phyloP scores from a whole-genome alignment of 2,329 filamentous ascomycete genomes.

The Fusarium sp. region DNA sequence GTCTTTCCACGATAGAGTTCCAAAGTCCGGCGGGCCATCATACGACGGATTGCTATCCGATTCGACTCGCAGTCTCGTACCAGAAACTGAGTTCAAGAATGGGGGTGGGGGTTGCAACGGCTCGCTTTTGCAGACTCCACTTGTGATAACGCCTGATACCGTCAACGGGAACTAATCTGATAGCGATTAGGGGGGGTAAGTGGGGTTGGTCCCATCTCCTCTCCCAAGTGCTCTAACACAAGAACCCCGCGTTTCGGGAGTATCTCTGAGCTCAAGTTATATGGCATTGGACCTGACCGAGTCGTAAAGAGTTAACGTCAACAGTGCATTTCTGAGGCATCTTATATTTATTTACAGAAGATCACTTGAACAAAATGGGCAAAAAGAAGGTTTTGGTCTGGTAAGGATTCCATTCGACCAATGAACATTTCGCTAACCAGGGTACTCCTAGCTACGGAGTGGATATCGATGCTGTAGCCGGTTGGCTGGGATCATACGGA shows the following conservation, averaged over 20 bases:
- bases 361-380: neutral
- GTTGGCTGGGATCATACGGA: constrained; percentile 81
- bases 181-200: neutral
- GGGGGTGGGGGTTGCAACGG: neutral
- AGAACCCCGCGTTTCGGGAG: neutral
- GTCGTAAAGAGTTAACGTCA: neutral
- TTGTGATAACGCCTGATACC: neutral
- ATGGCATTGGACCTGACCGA: neutral
- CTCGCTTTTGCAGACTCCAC: neutral
- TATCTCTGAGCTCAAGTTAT: neutral
- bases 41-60: neutral
- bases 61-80: neutral
- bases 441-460: constrained; percentile 65
- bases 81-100: neutral
- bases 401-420: neutral
- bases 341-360: neutral
- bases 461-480: constrained; percentile 78
- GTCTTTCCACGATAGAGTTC: neutral
- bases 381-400: constrained; percentile 3
- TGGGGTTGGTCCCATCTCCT: neutral
- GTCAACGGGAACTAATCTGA: neutral
- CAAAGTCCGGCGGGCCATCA: neutral
- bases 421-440: constrained; percentile 25
- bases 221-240: neutral
- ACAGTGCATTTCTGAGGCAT: neutral